Conservation (phyloP, 2,329 filamentous ascomycete species). For the Aschersonia sp. region DNA sequence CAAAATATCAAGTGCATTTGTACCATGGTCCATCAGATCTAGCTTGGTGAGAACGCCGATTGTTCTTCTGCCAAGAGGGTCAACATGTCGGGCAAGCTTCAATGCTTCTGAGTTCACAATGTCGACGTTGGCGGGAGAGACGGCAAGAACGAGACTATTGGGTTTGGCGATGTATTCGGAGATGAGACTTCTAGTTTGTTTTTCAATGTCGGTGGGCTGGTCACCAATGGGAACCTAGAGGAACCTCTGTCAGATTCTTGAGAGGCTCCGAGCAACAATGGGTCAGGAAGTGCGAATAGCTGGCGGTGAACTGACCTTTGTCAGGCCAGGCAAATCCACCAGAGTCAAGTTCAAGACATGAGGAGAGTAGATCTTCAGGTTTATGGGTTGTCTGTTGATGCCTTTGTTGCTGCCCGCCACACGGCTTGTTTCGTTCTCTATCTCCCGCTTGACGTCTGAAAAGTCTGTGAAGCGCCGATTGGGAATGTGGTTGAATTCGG, state of each 20-base stretch:
- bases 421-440: constrained; percentile 88
- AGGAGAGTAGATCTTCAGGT: constrained; percentile 95
- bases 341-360: constrained; percentile 92
- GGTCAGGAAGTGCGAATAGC: background rate
- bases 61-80: constrained; percentile 82
- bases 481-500: constrained; percentile 90
- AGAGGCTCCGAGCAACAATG: constrained; percentile 5
- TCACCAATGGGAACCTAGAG: constrained; percentile 83
- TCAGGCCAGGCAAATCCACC: constrained; percentile 89
- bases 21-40: constrained; percentile 97
- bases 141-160: constrained; percentile 93
- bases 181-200: constrained; percentile 91
- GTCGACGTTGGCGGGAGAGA: constrained; percentile 94
- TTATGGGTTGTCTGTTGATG: constrained; percentile 94
- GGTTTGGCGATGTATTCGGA: constrained; percentile 98
- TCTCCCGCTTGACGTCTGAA: constrained; percentile 83
- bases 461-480: constrained; percentile 86
- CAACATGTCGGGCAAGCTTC: constrained; percentile 92
- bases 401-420: constrained; percentile 93
- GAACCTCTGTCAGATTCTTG: background rate
- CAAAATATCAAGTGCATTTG: constrained; percentile 94
- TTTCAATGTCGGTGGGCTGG: constrained; percentile 94
- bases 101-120: constrained; percentile 96
- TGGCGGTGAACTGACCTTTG: constrained; percentile 49
- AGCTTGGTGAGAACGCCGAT: constrained; percentile 96